Base-by-base conservation (phyloP, 805 yeast species). In the Metschnikowia cubensis region DNA sequence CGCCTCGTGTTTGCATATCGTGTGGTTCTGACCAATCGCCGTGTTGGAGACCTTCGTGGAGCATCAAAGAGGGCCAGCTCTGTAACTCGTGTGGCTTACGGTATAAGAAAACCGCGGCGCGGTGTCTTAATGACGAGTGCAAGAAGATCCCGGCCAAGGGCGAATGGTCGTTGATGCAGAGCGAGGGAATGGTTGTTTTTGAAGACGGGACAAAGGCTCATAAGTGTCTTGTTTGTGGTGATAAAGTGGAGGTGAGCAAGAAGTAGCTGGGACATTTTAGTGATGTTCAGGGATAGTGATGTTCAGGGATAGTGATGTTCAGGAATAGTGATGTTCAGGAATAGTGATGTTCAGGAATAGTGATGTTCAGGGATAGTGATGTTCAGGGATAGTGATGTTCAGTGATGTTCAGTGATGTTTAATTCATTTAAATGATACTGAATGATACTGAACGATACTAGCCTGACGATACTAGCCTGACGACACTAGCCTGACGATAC, bases 31-130 rank as follows among this genome's bases (percentile, higher is more conserved):
- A 84, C 49, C 94, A 87, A 59, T 87, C 96, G 5, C 99, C 99
- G 4, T 92, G 99, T 68, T 92, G 99, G 99, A 81, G 99, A 64
- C 99, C 99, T 1, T 86, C 96, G 4, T 92, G 99, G 99, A 84
- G 92, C 3, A 75, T 83, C 25, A 75, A 83, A 56, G 89, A 87
- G 54, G 98, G 97, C n/a, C 98, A 91, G 71, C 77, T 92, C 58
- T 92, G 99, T 74, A 92, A 92, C 65, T 89, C 97, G 0, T 92
- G 99, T 70, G 99, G 99, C 1, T 74, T 92, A 60, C 77, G 99
- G 56, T 92, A 88, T 72, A 91, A 94, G 68, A 92, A 92, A 71
- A 91, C 97, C 0, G 87, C 89, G 25, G 96, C 96, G 2, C 79
- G 97, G 62, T 92, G 99, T 69, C 73, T 87, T 45, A 86, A 87